phyloP scores from a whole-genome alignment of 1,284 basidiomycete species.

The Boletus albobrunnescens region DNA sequence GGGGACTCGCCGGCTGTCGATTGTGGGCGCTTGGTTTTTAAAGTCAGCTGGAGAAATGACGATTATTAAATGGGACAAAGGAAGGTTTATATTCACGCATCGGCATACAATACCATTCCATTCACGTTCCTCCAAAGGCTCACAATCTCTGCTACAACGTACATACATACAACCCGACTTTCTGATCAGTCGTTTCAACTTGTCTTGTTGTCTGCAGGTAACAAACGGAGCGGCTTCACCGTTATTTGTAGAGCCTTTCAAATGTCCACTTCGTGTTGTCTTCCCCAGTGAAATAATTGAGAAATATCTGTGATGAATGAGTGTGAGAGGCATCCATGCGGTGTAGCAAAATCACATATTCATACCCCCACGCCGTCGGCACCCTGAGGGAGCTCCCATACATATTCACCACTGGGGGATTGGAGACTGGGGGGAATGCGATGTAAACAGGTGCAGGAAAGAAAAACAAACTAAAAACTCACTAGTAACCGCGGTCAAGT shows the following conservation, averaged over 20 bases:
- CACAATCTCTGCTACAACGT: too few species aligned
- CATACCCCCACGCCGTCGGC: not conserved
- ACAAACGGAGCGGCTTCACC: not conserved
- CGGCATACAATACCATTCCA: too few species aligned
- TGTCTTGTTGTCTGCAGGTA: too few species aligned
- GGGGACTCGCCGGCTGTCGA: conserved; percentile 56
- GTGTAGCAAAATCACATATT: not conserved
- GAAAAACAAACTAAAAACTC: not conserved
- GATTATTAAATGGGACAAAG: too few species aligned
- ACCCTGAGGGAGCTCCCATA: not conserved
- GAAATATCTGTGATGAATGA: not conserved
- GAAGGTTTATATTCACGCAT: too few species aligned
- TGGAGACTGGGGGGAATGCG: not conserved
- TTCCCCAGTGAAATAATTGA: not conserved
- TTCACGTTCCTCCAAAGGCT: too few species aligned
- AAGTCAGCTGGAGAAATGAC: conserved; percentile 54
- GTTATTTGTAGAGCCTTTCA: not conserved
- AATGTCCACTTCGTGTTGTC: not conserved
- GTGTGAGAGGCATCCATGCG: not conserved
- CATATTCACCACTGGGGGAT: not conserved
- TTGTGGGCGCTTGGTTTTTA: conserved; percentile 65
- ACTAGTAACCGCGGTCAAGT: not conserved
- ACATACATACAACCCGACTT: too few species aligned
- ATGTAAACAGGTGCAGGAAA: not conserved
- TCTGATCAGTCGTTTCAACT: too few species aligned